These are phyloP conservation scores for Ustilago hordei DNA, from an alignment of 1,284 basidiomycete genomes.

Conservation along the genomic window DNA sequence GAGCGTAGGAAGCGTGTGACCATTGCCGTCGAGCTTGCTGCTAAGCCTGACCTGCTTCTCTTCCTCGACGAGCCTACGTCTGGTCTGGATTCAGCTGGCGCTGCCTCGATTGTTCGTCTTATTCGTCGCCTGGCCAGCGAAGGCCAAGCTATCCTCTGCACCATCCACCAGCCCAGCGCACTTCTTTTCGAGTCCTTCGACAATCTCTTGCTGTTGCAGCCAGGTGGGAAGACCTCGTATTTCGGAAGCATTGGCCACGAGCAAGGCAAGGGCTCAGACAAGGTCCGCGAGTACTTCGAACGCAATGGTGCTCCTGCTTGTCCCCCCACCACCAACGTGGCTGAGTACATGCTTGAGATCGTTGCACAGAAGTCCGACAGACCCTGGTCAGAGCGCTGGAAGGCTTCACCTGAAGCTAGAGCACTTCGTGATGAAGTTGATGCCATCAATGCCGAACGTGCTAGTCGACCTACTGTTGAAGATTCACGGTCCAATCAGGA, in stretches of 20 bases:
- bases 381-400: slow-evolving; percentile 56
- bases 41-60: slow-evolving; percentile 61
- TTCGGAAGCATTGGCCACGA: slow-evolving; percentile 57
- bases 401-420: slow-evolving; percentile 70
- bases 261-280: slow-evolving; percentile 33
- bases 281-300: slow-evolving; percentile 59
- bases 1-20: slow-evolving; percentile 61
- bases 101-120: slow-evolving; percentile 57
- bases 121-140: slow-evolving; percentile 55
- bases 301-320: slow-evolving; percentile 55
- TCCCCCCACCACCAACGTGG: slow-evolving; percentile 52
- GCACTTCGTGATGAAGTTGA: slow-evolving; percentile 71
- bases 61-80: slow-evolving; percentile 67
- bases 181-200: slow-evolving; percentile 62
- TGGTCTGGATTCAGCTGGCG: slow-evolving; percentile 58
- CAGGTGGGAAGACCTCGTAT: slow-evolving; percentile 54
- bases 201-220: slow-evolving; percentile 55
- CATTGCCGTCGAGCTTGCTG: slow-evolving; percentile 63
- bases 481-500: slow-evolving; percentile 70
- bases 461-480: slow-evolving; percentile 33
- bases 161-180: slow-evolving; percentile 62
- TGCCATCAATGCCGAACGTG: slow-evolving; percentile 69
- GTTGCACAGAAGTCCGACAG: slow-evolving; percentile 37
- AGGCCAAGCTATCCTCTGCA: slow-evolving; percentile 63
- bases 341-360: slow-evolving; percentile 70